Base-by-base conservation (phyloP, 306 rosid genomes). In the Rosa lucieae region DNA sequence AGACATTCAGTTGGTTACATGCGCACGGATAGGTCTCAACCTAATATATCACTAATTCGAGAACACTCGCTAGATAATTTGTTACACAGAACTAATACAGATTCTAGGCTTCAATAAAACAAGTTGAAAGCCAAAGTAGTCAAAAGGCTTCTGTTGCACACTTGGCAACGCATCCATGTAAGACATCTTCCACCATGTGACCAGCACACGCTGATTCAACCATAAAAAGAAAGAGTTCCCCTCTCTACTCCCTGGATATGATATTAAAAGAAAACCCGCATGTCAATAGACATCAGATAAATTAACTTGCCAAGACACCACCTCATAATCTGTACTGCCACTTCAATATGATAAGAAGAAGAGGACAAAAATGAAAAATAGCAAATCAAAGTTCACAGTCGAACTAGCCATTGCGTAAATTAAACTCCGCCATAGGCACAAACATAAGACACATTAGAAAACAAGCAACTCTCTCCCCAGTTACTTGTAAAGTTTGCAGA, bases 191-290 rank as follows among this genome's bases (percentile, higher is more conserved):
- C 82, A 69, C 80, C 85, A 81, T 77, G 78, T 67, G 79, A 81
- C 82, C 85, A 84, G 82, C 82, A 84, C 76, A 84, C 77, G 85
- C 82, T 77, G 82, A 78, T 81, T 77, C 84, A 84, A 61, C 78
- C 74, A 85, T 79, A 82, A 85, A 67, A 77, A 78, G 80, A 81
- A 82, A 80, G 73, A 72, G 74, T 79, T 76, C 82, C 83, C 79
- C 69, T 78, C 78, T 78, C 82, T 78, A 85, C 72, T 75, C 76
- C 88, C 88, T 85, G 88, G 80, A 85, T 82, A 79, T 58, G 77
- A 85, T 52, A 79, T 76, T 78, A 72, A 79, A 77, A 79, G 77
- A 78, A 79, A 66, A 85, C 62, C 72, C 72, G 79, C 62, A 76
- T 46, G 79, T 76, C 79, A 76, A 76, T 76, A 76, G 72, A 76